These are phyloP conservation scores for Catharanthus roseus DNA, from an alignment of 257 asterid genomes.

Conservation along the genomic window DNA sequence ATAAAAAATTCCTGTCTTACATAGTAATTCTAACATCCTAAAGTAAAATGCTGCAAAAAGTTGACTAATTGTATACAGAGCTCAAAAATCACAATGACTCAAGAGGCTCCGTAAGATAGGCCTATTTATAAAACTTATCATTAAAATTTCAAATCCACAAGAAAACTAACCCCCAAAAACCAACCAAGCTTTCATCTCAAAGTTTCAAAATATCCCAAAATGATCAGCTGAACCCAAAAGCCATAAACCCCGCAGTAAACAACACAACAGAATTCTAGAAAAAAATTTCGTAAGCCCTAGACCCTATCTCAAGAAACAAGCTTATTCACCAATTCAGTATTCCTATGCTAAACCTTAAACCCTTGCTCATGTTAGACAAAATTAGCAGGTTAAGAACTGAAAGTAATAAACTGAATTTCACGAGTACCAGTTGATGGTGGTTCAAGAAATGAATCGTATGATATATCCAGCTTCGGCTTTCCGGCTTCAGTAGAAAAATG, in stretches of 20 bases:
- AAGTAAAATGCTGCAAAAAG: background rate
- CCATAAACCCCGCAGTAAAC: background rate
- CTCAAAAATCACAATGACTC: background rate
- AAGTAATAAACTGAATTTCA: background rate
- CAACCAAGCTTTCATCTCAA: background rate
- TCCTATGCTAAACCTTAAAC: background rate
- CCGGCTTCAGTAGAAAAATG: conserved; percentile 46
- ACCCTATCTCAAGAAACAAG: background rate
- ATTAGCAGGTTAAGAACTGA: background rate
- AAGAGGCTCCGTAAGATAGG: background rate
- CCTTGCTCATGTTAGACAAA: background rate
- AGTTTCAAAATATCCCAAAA: background rate
- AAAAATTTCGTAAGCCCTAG: conserved; percentile 19
- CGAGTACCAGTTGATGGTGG: conserved; percentile 36
- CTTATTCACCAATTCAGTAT: background rate
- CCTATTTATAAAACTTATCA: background rate
- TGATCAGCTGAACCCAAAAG: background rate
- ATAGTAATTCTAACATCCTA: background rate
- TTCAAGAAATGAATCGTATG: conserved; percentile 24
- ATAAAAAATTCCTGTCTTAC: background rate
- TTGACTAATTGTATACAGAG: background rate
- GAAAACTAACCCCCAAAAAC: background rate
- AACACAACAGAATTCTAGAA: no score
- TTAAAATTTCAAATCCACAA: background rate
- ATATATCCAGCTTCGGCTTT: conserved; percentile 23